phyloP scores from a whole-genome alignment of 371 early-diverging fungal genomes.

The Mortierella sp. region DNA sequence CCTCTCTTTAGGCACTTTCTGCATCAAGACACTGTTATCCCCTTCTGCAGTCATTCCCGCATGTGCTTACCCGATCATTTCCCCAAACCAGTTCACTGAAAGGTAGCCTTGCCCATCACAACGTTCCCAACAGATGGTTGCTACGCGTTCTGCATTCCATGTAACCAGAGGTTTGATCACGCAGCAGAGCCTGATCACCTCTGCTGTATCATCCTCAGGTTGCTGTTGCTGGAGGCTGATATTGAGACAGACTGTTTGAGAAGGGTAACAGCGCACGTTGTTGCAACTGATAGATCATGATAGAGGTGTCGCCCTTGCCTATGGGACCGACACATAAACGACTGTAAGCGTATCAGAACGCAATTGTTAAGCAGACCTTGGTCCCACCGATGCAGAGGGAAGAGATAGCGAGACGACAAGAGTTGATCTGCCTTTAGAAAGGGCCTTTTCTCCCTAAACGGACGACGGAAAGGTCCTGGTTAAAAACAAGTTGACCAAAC shows the following conservation, averaged over 20 bases:
- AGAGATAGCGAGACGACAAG: conserved; percentile 74
- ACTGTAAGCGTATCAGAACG: conserved; percentile 73
- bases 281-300: conserved; percentile 75
- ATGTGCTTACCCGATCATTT: conserved; percentile 61
- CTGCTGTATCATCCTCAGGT: conserved; percentile 54
- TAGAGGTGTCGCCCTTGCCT: conserved; percentile 76
- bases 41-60: conserved; percentile 82
- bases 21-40: conserved; percentile 78
- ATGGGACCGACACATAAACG: conserved; percentile 73
- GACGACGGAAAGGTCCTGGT: no score
- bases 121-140: conserved; percentile 72
- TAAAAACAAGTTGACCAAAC: neutral
- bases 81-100: conserved; percentile 64
- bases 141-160: conserved; percentile 73
- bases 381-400: conserved; percentile 70
- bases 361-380: conserved; percentile 65
- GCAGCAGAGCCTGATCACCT: conserved; percentile 72
- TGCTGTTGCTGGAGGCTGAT: conserved; percentile 58
- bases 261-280: conserved; percentile 76
- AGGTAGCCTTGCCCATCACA: conserved; percentile 83
- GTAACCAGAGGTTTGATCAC: conserved; percentile 76
- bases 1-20: conserved; percentile 76
- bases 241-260: conserved; percentile 65
- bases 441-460: no score
- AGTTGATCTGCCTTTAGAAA: conserved; percentile 80